Evolutionary conservation across 2,329 filamentous ascomycete genomes (phyloP), one percentile per base, ranked within the genome.

Genomic region (Ascochyta clinopodiicola): DNA sequence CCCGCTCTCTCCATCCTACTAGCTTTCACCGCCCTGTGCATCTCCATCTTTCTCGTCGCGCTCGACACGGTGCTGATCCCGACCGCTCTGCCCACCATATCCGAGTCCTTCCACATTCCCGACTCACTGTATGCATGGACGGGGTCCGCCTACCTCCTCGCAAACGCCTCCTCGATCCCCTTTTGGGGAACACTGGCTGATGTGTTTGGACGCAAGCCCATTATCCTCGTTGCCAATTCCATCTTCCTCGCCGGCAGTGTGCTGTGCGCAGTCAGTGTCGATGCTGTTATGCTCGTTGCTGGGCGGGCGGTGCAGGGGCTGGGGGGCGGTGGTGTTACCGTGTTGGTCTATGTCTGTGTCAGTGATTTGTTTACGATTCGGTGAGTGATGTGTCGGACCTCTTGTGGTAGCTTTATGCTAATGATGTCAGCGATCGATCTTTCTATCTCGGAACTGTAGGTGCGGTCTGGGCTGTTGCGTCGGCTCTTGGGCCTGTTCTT

Each of bases 51-150:
- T 52, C 66, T 78, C n/a, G 75, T 76, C 3, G 77, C 77, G 10
- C 72, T 80, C 6, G 78, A 80, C 52, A 67, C 84, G 36, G 88
- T 86, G 12, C 84, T 87, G 62, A 79, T 88, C 59, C 84, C 88
- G 7, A 89, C 87, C 0, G 86, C 87, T 7, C 79, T 90, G 6
- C 87, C 88, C 0, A 86, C 85, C 13, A 90, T 91, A 54, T 81
- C 84, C 2, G 76, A 75, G 27, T 80, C 88, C 51, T 85, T 93
- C 60, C 72, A 86, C 37, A 64, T 75, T 9, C 88, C 88, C 2
- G 85, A 85, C 7, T 79, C 84, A 3, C 87, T 89, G n/a, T 93
- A 91, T 73, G 86, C 86, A 27, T 93, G 90, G 91, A 88, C 92
- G 51, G 90, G 90, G 1, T 77, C 74, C 1, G 68, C 73, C 3